A percentile compares a stretch with the other conserved stretches of the same genome.
Evolutionary conservation across 139 green algal genomes (phyloP).

Genomic region (Deuterostichococcus epilithicus): DNA sequence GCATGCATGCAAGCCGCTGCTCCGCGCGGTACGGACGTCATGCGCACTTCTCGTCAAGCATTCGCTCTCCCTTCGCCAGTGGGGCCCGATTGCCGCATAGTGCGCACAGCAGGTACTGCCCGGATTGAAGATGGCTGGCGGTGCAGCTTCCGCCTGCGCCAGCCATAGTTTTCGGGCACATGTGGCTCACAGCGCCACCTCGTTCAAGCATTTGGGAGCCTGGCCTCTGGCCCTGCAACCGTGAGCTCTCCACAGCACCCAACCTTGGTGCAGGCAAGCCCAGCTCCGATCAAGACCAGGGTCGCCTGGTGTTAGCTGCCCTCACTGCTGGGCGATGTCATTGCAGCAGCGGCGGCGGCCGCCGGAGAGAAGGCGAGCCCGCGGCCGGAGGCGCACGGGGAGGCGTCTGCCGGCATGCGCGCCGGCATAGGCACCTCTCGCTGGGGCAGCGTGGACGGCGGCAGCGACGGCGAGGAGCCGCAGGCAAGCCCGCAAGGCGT

Average conservation of each 20-base stretch:
- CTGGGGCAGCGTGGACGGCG: neutral
- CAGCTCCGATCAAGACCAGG: too few species aligned
- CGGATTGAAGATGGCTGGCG: neutral
- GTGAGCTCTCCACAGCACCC: too few species aligned
- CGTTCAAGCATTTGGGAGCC: too few species aligned
- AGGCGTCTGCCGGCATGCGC: too few species aligned
- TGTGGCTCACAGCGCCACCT: too few species aligned
- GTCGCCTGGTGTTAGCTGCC: too few species aligned
- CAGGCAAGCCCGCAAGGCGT: neutral
- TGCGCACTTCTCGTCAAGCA: neutral
- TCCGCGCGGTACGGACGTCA: too few species aligned
- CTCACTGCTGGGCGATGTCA: neutral
- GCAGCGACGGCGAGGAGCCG: neutral
- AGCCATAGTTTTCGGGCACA: neutral
- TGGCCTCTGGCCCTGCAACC: too few species aligned
- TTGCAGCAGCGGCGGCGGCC: neutral
- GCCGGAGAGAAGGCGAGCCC: neutral
- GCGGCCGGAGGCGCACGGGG: neutral
- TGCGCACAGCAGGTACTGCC: neutral
- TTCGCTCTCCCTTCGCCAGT: neutral
- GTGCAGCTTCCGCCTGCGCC: neutral
- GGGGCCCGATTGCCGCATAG: neutral
- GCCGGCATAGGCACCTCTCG: neutral
- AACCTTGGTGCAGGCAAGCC: too few species aligned
- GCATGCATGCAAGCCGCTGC: too few species aligned